phyloP scores from a whole-genome alignment of 371 early-diverging fungal genomes.

The Mucor ambiguus region DNA sequence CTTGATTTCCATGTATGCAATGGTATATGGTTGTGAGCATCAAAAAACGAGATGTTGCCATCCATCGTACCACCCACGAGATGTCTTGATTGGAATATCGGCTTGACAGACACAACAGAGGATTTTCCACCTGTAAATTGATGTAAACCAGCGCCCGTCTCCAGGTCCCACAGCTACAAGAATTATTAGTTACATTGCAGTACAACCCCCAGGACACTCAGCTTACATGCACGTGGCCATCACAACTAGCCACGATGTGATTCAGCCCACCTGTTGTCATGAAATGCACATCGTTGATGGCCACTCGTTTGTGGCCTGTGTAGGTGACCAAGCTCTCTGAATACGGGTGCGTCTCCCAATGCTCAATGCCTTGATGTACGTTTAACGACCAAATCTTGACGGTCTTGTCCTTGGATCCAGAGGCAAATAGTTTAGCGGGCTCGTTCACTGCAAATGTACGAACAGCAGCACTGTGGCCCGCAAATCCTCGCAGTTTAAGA shows the following conservation, averaged over 20 bases:
- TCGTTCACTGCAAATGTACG: constrained; percentile 62
- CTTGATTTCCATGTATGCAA: constrained; percentile 57
- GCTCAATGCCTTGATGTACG: constrained; percentile 63
- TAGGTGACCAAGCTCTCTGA: constrained; percentile 64
- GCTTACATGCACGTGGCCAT: constrained; percentile 69
- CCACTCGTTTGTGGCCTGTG: constrained; percentile 59
- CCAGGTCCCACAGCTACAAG: constrained; percentile 59
- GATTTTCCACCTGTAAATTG: constrained; percentile 54
- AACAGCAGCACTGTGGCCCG: constrained; percentile 60
- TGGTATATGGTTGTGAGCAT: constrained; percentile 37
- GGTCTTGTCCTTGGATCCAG: constrained; percentile 68
- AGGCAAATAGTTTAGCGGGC: constrained; percentile 58
- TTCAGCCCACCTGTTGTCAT: constrained; percentile 48
- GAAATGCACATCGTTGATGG: constrained; percentile 60
- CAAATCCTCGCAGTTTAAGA: constrained; percentile 62
- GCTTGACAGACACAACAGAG: constrained; percentile 55
- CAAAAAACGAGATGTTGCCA: constrained; percentile 50
- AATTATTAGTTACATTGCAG: background rate
- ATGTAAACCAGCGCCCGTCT: constrained; percentile 57
- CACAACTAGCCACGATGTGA: constrained; percentile 67
- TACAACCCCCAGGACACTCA: no score
- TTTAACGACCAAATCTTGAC: constrained; percentile 75
- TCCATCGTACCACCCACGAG: constrained; percentile 60
- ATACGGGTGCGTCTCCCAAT: constrained; percentile 56
- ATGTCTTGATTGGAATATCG: constrained; percentile 58